phyloP scores from a whole-genome alignment of 306 rosid species.

The Spatholobus suberectus region DNA sequence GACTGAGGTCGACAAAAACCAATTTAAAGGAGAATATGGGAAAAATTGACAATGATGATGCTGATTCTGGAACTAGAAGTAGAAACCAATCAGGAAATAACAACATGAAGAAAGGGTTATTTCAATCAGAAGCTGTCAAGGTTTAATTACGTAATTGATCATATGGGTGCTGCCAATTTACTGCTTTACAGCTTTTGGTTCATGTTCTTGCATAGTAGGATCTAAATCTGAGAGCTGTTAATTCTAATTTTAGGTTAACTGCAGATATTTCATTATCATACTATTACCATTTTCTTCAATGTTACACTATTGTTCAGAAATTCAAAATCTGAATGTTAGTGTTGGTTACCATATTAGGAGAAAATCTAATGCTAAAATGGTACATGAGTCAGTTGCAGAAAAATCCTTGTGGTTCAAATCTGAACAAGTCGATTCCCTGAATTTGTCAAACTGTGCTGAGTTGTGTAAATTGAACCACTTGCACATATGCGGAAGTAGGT shows the following conservation, averaged over 20 bases:
- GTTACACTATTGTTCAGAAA: not conserved
- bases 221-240: constrained; percentile 11
- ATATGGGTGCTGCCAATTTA: not conserved
- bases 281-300: constrained; percentile 7
- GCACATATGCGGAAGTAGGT: not conserved
- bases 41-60: constrained; percentile 49
- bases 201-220: constrained; percentile 8
- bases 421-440: not conserved
- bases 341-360: not conserved
- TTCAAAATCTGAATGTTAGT: not conserved
- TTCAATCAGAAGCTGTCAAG: constrained; percentile 49
- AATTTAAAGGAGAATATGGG: constrained; percentile 47
- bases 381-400: not conserved
- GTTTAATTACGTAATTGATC: constrained; percentile 35
- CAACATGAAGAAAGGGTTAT: constrained; percentile 43
- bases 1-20: not conserved
- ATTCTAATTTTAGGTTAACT: constrained; percentile 2
- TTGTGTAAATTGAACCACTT: not conserved
- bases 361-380: not conserved
- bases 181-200: constrained; percentile 9
- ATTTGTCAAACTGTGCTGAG: not conserved
- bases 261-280: not conserved
- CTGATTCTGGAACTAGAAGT: constrained; percentile 35
- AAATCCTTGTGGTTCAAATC: not conserved
- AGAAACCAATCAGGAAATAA: constrained; percentile 22